phyloP scores from a whole-genome alignment of 768 basidiomycete species.

The Nidularia sp. region DNA sequence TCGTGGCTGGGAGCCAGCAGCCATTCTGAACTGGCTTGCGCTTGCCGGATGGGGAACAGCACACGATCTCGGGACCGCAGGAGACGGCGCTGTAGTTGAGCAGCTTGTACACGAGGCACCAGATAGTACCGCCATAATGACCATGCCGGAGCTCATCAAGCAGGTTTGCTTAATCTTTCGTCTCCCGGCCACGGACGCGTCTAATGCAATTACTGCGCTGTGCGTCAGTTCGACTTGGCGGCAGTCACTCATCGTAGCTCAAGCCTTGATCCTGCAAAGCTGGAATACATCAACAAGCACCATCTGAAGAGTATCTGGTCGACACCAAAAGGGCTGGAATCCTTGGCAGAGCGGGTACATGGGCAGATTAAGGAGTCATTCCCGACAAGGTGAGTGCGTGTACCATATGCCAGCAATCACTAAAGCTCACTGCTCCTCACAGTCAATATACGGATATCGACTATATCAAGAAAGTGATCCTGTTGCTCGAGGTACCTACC shows the following conservation, averaged over 20 bases:
- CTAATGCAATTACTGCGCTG: background rate
- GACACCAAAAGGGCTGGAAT: constrained; percentile 43
- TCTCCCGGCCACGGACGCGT: background rate
- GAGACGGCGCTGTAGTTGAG: too few species aligned
- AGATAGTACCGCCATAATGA: constrained; percentile 64
- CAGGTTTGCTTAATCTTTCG: constrained; percentile 33
- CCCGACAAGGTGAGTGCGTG: constrained; percentile 47
- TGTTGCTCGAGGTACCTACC: constrained; percentile 48
- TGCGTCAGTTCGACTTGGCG: constrained; percentile 65
- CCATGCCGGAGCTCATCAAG: constrained; percentile 57
- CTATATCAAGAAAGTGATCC: constrained; percentile 63
- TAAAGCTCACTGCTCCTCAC: constrained; percentile 1
- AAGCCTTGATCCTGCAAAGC: constrained; percentile 73
- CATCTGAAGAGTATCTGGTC: constrained; percentile 63
- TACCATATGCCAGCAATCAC: background rate
- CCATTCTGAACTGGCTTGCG: constrained; percentile 90
- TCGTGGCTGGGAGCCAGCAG: constrained; percentile 86
- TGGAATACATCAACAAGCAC: constrained; percentile 86
- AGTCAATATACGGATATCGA: constrained; percentile 47
- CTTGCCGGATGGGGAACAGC: constrained; percentile 89
- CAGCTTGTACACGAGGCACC: constrained; percentile 39
- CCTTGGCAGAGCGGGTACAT: constrained; percentile 52
- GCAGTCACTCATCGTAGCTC: constrained; percentile 79
- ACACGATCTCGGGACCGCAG: constrained; percentile 24
- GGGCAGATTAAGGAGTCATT: constrained; percentile 50